These are phyloP conservation scores for Neofusicoccum ribis DNA, from an alignment of 2,329 filamentous ascomycete species.

Conservation along the genomic window DNA sequence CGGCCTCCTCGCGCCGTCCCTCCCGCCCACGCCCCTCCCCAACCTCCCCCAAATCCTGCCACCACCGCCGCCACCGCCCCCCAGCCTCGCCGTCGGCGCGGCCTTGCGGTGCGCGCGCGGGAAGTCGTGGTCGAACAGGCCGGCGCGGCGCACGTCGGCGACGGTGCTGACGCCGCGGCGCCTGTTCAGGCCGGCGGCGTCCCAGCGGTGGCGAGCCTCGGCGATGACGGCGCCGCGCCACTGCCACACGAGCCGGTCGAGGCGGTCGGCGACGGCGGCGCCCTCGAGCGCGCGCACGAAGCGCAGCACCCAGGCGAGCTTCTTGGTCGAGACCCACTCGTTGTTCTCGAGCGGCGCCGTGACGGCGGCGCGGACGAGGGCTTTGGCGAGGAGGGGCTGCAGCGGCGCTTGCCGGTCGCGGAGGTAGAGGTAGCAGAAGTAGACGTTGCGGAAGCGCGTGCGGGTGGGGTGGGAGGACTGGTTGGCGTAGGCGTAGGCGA, in stretches of 20 bases:
- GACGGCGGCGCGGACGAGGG: conserved; percentile 17
- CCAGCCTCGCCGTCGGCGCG: not conserved
- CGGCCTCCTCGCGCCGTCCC: not conserved
- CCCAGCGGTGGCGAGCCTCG: conserved; percentile 12
- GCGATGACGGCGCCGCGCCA: conserved; percentile 16
- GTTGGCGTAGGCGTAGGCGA: conserved; percentile 11
- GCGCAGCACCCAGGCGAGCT: conserved; percentile 3
- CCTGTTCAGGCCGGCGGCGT: not conserved
- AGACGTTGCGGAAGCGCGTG: conserved; percentile 18
- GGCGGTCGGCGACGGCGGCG: not conserved
- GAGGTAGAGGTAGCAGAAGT: conserved; percentile 15
- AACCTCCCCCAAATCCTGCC: not conserved
- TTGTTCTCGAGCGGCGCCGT: conserved; percentile 4
- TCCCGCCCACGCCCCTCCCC: not conserved
- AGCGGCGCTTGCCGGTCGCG: not conserved
- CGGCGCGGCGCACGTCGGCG: not conserved
- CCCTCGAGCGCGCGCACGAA: conserved; percentile 11
- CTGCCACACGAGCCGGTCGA: not conserved
- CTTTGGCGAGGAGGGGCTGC: conserved; percentile 7
- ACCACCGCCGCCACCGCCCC: not conserved
- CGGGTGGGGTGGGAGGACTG: not conserved
- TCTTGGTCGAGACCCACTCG: conserved; percentile 6
- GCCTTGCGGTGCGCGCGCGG: not conserved
- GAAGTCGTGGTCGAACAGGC: not conserved
- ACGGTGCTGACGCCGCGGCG: not conserved